phyloP scores from a whole-genome alignment of 345 rosid genomes.

The Combretum micranthum region DNA sequence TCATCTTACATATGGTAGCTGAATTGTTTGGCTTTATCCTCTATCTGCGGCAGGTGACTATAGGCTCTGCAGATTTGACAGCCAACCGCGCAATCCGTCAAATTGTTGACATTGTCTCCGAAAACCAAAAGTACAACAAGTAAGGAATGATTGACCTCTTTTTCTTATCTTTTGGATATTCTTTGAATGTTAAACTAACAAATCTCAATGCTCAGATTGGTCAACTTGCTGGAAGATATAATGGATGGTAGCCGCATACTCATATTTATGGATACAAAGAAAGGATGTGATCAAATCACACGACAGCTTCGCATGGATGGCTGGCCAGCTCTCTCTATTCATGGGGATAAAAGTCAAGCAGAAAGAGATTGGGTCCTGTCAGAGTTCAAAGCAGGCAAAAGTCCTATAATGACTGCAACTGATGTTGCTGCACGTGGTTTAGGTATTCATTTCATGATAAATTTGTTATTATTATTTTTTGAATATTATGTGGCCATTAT shows the following conservation, averaged over 20 bases:
- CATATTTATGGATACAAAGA: conserved; percentile 95
- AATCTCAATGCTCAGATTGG: conserved; percentile 48
- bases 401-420: conserved; percentile 99
- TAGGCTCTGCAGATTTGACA: conserved; percentile 87
- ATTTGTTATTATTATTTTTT: too few relatives aligned
- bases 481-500: too few relatives aligned
- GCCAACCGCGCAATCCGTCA: conserved; percentile 97
- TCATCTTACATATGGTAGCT: background rate
- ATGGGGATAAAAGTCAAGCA: conserved; percentile 99
- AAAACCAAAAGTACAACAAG: conserved; percentile 95
- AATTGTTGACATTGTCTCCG: conserved; percentile 82
- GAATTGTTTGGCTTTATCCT: conserved; percentile 2
- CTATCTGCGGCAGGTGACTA: conserved; percentile 53
- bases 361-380: conserved; percentile 99
- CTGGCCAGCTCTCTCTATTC: conserved; percentile 98
- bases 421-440: conserved; percentile 99
- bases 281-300: conserved; percentile 96
- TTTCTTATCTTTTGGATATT: conserved; percentile 3
- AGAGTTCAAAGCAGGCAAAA: conserved; percentile 94
- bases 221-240: conserved; percentile 92
- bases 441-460: conserved; percentile 40
- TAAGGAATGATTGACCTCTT: conserved; percentile 16
- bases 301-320: conserved; percentile 99
- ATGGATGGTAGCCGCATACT: conserved; percentile 99
- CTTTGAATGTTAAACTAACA: background rate